These are phyloP conservation scores for Penicillium odoratum DNA, from an alignment of 495 filamentous ascomycete genomes.

Conservation along the genomic window DNA sequence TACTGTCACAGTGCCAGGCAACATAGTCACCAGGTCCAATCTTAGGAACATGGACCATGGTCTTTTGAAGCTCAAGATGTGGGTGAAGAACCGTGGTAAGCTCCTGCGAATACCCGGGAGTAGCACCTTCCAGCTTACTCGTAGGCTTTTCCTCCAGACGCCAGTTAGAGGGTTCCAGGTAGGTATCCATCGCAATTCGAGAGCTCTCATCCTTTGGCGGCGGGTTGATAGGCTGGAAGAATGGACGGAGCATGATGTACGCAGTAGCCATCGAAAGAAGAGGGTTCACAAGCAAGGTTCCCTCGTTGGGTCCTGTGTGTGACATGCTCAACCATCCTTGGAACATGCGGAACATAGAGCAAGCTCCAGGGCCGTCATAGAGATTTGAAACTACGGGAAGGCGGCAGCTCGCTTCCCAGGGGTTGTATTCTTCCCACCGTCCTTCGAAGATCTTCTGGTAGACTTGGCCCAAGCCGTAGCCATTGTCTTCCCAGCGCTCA, in stretches of 20 bases:
- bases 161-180: slow-evolving; percentile 31
- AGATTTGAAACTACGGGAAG: slow-evolving; percentile 60
- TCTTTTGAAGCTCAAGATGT: slow-evolving; percentile 60
- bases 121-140: slow-evolving; percentile 48
- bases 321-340: slow-evolving; percentile 77
- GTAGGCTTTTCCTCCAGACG: neutral
- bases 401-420: slow-evolving; percentile 65
- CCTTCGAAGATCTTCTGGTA: slow-evolving; percentile 67
- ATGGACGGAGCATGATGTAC: slow-evolving; percentile 71
- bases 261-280: slow-evolving; percentile 61
- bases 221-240: slow-evolving; percentile 56
- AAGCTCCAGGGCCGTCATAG: slow-evolving; percentile 69
- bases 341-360: slow-evolving; percentile 72
- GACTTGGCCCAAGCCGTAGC: slow-evolving; percentile 58
- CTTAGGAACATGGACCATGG: slow-evolving; percentile 69
- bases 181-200: slow-evolving; percentile 11
- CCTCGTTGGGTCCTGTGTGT: slow-evolving; percentile 57
- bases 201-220: slow-evolving; percentile 33
- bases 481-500: slow-evolving; percentile 71
- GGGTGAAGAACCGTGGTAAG: slow-evolving; percentile 62
- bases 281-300: slow-evolving; percentile 69
- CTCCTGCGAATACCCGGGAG: slow-evolving; percentile 67
- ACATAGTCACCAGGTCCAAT: slow-evolving; percentile 66
- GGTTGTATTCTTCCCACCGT: slow-evolving; percentile 68
- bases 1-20: slow-evolving; percentile 14